Percentiles rank a stretch among this genome's conserved stretches.
Conservation (phyloP, 306 rosid genomes). For the barrel medic (Medicago truncatula) region DNA sequence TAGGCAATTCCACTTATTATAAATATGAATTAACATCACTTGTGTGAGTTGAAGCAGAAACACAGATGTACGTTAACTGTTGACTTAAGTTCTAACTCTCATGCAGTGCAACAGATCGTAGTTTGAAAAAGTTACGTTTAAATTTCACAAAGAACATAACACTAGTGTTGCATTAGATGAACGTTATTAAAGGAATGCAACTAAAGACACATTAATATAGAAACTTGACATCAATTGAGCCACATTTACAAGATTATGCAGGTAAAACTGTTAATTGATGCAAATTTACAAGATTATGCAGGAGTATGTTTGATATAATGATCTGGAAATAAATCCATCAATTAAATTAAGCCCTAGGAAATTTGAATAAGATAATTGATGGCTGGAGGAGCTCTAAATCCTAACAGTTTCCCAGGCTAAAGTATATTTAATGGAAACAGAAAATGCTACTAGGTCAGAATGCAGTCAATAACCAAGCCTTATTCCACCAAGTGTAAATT, state of each 20-base stretch:
- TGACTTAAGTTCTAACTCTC: slow-evolving; percentile 3
- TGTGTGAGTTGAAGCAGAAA: too few species aligned
- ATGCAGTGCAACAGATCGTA: slow-evolving; percentile 23
- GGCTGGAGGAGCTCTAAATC: too few species aligned
- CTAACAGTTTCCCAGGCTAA: too few species aligned
- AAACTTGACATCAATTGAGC: slow-evolving; percentile 24
- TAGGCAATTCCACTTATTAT: background rate
- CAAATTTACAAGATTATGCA: too few species aligned
- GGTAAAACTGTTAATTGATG: slow-evolving; percentile 7
- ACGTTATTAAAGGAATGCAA: slow-evolving; percentile 11
- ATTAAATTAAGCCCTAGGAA: slow-evolving; percentile 14
- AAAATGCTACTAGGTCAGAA: too few species aligned
- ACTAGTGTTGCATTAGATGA: slow-evolving; percentile 6
- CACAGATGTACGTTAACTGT: too few species aligned
- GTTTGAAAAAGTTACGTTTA: slow-evolving; percentile 4
- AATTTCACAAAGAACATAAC: slow-evolving; percentile 18
- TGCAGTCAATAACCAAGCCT: too few species aligned
- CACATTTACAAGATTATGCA: slow-evolving; percentile 12
- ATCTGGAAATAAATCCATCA: slow-evolving; percentile 35
- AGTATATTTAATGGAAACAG: background rate
- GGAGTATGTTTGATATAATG: slow-evolving; percentile 7
- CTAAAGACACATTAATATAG: background rate
- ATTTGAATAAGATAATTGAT: background rate
- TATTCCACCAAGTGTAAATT: too few species aligned
- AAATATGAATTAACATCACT: too few species aligned